Base-by-base conservation (phyloP, 2,329 filamentous ascomycete species). In the Cladosporium cucumerinum region DNA sequence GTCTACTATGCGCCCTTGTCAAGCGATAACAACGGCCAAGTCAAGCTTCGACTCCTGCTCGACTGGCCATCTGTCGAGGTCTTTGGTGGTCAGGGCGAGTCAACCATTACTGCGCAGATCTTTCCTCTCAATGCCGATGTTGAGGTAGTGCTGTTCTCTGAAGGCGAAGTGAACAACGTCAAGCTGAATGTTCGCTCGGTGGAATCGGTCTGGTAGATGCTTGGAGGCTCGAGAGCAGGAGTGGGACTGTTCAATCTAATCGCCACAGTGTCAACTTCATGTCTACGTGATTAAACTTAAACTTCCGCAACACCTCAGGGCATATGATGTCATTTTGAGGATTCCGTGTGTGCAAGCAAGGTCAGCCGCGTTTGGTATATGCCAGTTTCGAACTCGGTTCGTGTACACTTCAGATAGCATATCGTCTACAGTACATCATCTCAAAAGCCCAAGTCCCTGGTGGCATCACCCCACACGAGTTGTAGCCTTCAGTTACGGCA, bases 41-140 rank as follows among this genome's bases (percentile, higher is more conserved):
- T 55, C 25, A 55, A 55, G 52, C 28, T 55, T 11, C 25, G 52
- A 14, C 14, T 55, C n/a, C 18, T 55, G 28, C n/a, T 55, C 14
- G 52, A 55, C 21, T 55, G 52, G 52, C 34, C 52, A n/a, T 55
- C 52, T 14, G 52, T 55, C 30, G 52, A 55, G 28, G 52, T 55
- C 16, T 55, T 55, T 21, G 52, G 52, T 16, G 52, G 52, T 21
- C 52, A 55, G 10, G 52, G 52, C 30, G 52, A 55, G 52, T 55
- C 52, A 16, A 55, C 52, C 3, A 55, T 55, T 11, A 32, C 52
- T 18, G 52, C 52, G 18, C 52, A 55, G 52, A 55, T 55, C 7
- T 55, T 55, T n/a, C 28, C 52, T 55, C 25, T 21, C 18, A 28
- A 55, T n/a, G 14, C 25, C 6, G 52, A 55, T 23, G 28, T 55